Evolutionary conservation across 139 green algal species (phyloP).

Genomic region (Dunaliella sp.): DNA sequence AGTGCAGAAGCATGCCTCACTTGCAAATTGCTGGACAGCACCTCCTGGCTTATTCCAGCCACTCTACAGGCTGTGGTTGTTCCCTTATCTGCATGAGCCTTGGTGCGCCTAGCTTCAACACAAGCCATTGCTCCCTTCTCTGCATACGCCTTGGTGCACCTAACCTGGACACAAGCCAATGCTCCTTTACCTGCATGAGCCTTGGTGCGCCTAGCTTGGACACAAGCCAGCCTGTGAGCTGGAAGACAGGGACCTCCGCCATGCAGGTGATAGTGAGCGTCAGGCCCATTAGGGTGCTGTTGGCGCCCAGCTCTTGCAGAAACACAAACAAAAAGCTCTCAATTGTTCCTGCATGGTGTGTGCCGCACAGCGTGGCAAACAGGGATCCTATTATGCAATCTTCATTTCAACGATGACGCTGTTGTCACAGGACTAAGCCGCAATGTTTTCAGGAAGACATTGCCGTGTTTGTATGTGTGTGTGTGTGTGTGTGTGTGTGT

Average conservation of each 20-base stretch:
- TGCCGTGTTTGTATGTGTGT: too few species aligned
- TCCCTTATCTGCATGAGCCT: constrained; percentile 25
- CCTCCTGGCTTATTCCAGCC: too few species aligned
- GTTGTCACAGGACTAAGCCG: too few species aligned
- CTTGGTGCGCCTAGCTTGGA: constrained; percentile 7
- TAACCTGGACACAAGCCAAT: constrained; percentile 22
- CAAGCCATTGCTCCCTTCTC: constrained; percentile 24
- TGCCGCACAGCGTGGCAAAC: too few species aligned
- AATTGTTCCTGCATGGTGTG: constrained; percentile 24
- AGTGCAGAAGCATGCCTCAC: too few species aligned
- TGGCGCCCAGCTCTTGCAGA: constrained; percentile 42
- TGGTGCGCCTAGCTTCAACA: constrained; percentile 15
- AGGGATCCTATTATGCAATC: too few species aligned
- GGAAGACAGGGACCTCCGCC: constrained; percentile 49
- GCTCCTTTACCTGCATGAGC: constrained; percentile 25
- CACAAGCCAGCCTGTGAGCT: constrained; percentile 37
- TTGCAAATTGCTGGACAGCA: too few species aligned
- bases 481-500: too few species aligned
- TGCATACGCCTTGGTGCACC: constrained; percentile 21
- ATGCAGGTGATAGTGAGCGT: constrained; percentile 51
- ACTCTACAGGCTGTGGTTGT: too few species aligned
- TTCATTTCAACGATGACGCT: too few species aligned
- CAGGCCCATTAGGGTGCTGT: constrained; percentile 44
- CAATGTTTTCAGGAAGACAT: too few species aligned
- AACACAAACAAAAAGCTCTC: constrained; percentile 55